Evolutionary conservation across 768 basidiomycete genomes (phyloP).

Genomic region (Omphalotus guepiniiformis): DNA sequence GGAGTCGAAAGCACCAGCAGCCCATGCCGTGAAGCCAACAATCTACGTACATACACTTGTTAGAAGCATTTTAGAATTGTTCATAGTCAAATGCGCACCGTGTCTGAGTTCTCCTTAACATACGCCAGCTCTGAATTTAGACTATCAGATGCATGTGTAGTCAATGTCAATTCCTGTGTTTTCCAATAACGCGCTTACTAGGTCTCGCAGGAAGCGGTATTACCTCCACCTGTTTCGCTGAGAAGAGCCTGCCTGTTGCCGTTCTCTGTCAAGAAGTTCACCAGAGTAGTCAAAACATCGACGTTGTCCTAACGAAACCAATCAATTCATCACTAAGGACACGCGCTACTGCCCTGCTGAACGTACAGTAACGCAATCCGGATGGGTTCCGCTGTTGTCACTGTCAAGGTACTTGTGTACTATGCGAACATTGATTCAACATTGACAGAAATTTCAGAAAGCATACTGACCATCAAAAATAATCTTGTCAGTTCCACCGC

Average conservation of each 20-base stretch:
- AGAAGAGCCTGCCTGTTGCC: conserved; percentile 31
- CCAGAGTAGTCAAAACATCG: conserved; percentile 37
- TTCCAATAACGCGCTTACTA: conserved; percentile 28
- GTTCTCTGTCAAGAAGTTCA: conserved; percentile 34
- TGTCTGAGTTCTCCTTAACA: conserved; percentile 38
- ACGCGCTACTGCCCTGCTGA: neutral
- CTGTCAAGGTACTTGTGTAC: conserved; percentile 61
- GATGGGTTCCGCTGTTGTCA: conserved; percentile 41
- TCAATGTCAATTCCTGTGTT: conserved; percentile 33
- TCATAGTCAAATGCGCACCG: no score
- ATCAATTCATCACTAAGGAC: neutral
- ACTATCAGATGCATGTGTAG: conserved; percentile 16
- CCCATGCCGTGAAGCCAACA: conserved; percentile 51
- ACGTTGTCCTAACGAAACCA: conserved; percentile 35
- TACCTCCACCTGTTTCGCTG: conserved; percentile 53
- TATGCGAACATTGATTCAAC: neutral
- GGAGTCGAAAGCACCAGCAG: conserved; percentile 48
- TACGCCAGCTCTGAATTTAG: conserved; percentile 40
- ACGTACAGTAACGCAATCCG: conserved; percentile 26
- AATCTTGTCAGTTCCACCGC: conserved; percentile 37
- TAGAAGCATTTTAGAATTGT: no score
- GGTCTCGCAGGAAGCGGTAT: conserved; percentile 40
- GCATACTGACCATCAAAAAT: conserved; percentile 41
- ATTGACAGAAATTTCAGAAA: neutral
- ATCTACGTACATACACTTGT: no score